A percentile compares a stretch with the other conserved stretches of the same genome.
Conservation (phyloP, 331 rosid species). For the Dryas integrifolia region DNA sequence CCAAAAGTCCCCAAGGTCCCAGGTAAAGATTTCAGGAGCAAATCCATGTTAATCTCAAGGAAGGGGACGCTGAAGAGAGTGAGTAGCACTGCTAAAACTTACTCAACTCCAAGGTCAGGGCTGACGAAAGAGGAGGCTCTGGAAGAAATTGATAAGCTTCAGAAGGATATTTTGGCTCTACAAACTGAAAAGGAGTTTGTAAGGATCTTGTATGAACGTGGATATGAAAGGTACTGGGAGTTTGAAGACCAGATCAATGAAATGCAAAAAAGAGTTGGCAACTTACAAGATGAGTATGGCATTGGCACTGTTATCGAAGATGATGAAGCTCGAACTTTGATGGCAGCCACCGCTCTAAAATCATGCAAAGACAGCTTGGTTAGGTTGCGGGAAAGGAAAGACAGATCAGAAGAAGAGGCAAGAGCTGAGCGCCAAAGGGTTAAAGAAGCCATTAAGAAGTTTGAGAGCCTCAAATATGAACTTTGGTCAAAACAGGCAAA, state of each 20-base stretch:
- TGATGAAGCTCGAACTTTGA: constrained; percentile 66
- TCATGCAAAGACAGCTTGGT: constrained; percentile 66
- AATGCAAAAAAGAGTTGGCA: constrained; percentile 62
- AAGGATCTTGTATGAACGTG: constrained; percentile 63
- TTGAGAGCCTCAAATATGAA: constrained; percentile 44
- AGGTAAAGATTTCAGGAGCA: constrained; percentile 42
- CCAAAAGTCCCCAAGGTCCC: constrained; percentile 63
- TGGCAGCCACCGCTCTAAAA: constrained; percentile 76
- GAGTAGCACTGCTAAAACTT: constrained; percentile 33
- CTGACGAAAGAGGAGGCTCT: constrained; percentile 57
- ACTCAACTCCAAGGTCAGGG: constrained; percentile 43
- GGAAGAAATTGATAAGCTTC: constrained; percentile 61
- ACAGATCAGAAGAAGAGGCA: constrained; percentile 54
- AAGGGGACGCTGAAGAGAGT: constrained; percentile 36
- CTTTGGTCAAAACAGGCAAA: constrained; percentile 27
- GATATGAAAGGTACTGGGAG: constrained; percentile 66
- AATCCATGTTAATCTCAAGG: constrained; percentile 47
- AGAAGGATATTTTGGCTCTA: constrained; percentile 63
- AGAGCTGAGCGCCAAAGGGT: constrained; percentile 43
- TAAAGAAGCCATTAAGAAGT: constrained; percentile 45
- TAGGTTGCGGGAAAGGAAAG: constrained; percentile 52
- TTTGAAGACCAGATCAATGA: constrained; percentile 54
- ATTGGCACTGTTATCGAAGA: constrained; percentile 55
- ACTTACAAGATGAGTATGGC: constrained; percentile 68
- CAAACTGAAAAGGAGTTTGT: constrained; percentile 95